Base-by-base conservation (phyloP, 352 stramenopile genomes). In the Globisporangium radiosum region DNA sequence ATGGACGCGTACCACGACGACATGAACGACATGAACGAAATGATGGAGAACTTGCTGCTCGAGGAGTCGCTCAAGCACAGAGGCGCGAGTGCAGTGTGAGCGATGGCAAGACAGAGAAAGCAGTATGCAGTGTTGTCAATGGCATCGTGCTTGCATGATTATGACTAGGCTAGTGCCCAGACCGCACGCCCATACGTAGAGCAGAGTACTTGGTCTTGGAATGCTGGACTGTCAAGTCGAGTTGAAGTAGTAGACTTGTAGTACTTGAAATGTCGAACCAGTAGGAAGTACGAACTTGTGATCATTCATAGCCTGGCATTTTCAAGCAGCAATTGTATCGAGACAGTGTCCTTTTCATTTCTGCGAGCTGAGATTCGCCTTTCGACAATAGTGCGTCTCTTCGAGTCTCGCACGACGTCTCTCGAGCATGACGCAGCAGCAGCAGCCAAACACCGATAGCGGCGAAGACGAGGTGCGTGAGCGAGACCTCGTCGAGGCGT, bases 401-500 rank as follows among this genome's bases (percentile, higher is more conserved):
- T 44, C 40, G 11, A 44, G 40, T 1, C 7, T 44, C 1, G 19
- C 11, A 44, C 11, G 7, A 44, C 40, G 11, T 44, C 40, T 44
- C 11, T 44, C 11, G 40, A 44, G 11, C 1, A 47, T 57, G 38
- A 38, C 17, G 37, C 17, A 47, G 52, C 38, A 62, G 42, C 50
- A 63, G 17, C 50, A 57, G 17, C 42, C 48, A 45, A 11, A 54
- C 4, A 45, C 42, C 5, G 19, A 25, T 7, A 25, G 9, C 15
- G 63, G 76, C 14, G 71, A 69, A 5, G 64, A 74, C 15, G 68
- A 82, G 45, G 60, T 68, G 19, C 73, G 72, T 14, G 81, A 91
- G 63, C 75, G 78, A n/a, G 82, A 92, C 47, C 60, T 89, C 38
- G 79, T 91, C 13, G 84, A 93, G 63, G 68, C 73, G 7, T 93